Evolutionary conservation across 2,329 filamentous ascomycete species (phyloP).

Genomic region (Aspergillus pseudoglaucus): DNA sequence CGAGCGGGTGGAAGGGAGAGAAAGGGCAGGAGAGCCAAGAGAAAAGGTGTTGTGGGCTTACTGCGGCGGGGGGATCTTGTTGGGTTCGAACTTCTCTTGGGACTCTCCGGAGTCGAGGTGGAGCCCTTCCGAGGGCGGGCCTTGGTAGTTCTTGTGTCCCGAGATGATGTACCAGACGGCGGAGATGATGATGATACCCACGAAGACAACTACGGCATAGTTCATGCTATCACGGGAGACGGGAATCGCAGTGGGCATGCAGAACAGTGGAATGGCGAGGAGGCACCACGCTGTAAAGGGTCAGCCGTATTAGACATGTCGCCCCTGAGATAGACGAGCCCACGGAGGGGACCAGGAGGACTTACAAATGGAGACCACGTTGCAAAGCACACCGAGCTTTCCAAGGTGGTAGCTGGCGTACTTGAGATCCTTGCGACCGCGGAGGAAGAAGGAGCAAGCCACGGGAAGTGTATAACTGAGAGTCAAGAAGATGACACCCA

Average conservation of each 20-base stretch:
- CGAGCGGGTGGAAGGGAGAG: background rate
- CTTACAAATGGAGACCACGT: conserved; percentile 57
- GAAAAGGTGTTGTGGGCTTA: background rate
- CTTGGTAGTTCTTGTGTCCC: conserved; percentile 55
- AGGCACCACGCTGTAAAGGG: conserved; percentile 50
- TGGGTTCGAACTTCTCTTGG: background rate
- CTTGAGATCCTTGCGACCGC: conserved; percentile 53
- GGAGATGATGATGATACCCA: conserved; percentile 57
- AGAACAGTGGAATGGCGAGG: conserved; percentile 67
- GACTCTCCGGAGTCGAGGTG: conserved; percentile 2
- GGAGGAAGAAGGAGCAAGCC: conserved; percentile 53
- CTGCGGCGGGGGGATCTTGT: background rate
- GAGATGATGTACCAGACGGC: conserved; percentile 62
- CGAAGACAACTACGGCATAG: conserved; percentile 69
- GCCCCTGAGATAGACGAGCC: background rate
- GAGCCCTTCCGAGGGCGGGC: conserved; percentile 24
- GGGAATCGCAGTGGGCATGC: conserved; percentile 47
- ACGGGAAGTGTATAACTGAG: conserved; percentile 63
- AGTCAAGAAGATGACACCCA: conserved; percentile 71
- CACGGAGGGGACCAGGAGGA: conserved; percentile 20
- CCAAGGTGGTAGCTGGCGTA: conserved; percentile 48
- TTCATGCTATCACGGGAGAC: conserved; percentile 58
- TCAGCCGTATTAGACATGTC: background rate
- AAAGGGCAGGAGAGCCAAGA: background rate
- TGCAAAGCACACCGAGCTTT: conserved; percentile 54